These are phyloP conservation scores for Sclerospora graminicola DNA, from an alignment of 352 stramenopile genomes.

Conservation along the genomic window DNA sequence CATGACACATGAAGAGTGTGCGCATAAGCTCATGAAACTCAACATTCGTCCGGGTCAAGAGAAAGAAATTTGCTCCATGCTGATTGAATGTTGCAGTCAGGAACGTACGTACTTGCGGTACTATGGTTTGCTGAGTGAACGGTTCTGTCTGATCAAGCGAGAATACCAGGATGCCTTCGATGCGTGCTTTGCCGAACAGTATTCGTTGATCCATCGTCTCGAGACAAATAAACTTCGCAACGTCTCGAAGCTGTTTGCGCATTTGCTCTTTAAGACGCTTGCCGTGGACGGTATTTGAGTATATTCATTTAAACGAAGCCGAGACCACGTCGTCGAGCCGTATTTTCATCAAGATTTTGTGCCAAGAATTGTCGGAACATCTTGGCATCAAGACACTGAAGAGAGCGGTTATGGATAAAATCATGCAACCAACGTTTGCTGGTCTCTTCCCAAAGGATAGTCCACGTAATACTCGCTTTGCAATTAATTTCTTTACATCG, in stretches of 20 bases:
- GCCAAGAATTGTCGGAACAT: conserved; percentile 96
- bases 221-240: conserved; percentile 99
- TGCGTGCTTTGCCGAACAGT: conserved; percentile 90
- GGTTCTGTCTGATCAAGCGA: conserved; percentile 95
- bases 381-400: conserved; percentile 95
- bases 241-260: conserved; percentile 98
- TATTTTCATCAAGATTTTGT: conserved; percentile 99
- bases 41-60: conserved; percentile 94
- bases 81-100: conserved; percentile 98
- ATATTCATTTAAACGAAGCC: conserved; percentile 96
- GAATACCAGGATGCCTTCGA: conserved; percentile 95
- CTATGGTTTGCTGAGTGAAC: conserved; percentile 93
- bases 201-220: conserved; percentile 94
- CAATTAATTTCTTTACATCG: conserved; percentile 99
- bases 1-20: conserved; percentile 97
- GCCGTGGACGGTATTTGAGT: conserved; percentile 95
- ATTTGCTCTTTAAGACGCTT: conserved; percentile 97
- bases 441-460: conserved; percentile 97
- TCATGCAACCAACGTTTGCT: conserved; percentile 87
- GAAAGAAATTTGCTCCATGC: conserved; percentile 97
- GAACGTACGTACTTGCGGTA: conserved; percentile 96
- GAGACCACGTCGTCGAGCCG: conserved; percentile 97
- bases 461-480: conserved; percentile 95
- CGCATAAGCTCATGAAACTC: conserved; percentile 98
- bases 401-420: conserved; percentile 88